Evolutionary conservation across 345 rosid genomes (phyloP).

Genomic region (Hibiscus trionum): DNA sequence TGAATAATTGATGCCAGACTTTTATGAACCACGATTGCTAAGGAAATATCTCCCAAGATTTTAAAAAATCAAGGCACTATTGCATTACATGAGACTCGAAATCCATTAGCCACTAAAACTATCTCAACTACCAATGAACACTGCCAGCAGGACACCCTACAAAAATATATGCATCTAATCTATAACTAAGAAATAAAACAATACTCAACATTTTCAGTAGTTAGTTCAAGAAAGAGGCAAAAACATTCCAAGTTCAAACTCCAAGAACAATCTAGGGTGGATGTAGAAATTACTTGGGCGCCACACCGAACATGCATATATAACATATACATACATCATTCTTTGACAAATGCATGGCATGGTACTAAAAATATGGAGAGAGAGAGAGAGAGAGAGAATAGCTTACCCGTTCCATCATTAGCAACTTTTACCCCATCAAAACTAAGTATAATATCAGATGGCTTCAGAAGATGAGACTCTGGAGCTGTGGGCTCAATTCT

Average conservation of each 20-base stretch:
- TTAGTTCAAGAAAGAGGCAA: background rate
- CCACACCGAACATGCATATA: background rate
- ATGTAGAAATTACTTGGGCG: background rate
- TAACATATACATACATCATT: background rate
- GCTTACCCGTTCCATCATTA: slow-evolving; percentile 89
- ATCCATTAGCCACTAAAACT: background rate
- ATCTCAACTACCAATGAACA: background rate
- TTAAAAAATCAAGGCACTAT: background rate
- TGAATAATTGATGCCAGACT: background rate
- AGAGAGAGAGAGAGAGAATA: background rate
- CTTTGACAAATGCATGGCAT: no score
- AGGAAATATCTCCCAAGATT: background rate
- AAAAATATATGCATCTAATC: background rate
- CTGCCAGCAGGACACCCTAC: background rate
- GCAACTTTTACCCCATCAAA: slow-evolving; percentile 83
- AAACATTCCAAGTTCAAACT: background rate
- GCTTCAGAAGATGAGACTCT: slow-evolving; percentile 71
- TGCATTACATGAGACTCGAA: background rate
- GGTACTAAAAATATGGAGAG: background rate
- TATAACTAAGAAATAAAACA: background rate
- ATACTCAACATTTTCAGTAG: background rate
- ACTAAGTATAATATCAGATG: slow-evolving; percentile 73
- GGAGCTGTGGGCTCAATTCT: slow-evolving; percentile 92
- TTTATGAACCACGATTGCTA: background rate
- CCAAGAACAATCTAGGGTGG: background rate